Evolutionary conservation across 352 stramenopile genomes (phyloP), one percentile per base, ranked within the genome.

Genomic region (Globisporangium rhizosaccharum): DNA sequence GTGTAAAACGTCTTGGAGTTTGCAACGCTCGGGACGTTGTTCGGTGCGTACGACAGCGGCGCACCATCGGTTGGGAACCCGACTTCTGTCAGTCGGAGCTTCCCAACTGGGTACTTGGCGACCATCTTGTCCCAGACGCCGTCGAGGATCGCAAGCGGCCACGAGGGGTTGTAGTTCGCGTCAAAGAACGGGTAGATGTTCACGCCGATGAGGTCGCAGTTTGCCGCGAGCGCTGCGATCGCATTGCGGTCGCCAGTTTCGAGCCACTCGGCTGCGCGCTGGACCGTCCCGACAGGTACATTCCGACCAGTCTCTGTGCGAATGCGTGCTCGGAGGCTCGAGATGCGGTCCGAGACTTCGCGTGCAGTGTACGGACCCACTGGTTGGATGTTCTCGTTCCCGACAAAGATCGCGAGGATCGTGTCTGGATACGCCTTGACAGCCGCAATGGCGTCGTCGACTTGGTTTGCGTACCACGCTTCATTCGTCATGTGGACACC

Each of bases 111-210:
- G 56, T 85, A 94, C 18, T 72, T 23, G 14, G 46, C 61, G 20
- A 76, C 42, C 66, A 94, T 82, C 26, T 61, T 53, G 52, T 84
- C 71, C 84, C 82, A 92, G 15, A 77, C 59, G 8, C 60, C 71
- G 39, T 89, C 72, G 3, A 92, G 71, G 57, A 88, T 68, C 17
- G 68, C 68, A 1, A 80, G 36, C 28, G 79, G 77, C 18, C 76
- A 61, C 18, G 53, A 62, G 4, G 67, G 47, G 48, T 75, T 68
- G 71, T 90, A 92, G 41, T 66, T 77, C 11, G 33, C 56, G 42
- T 88, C 73, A 50, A 90, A 89, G 68, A 92, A 92, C 2, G 80
- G 81, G 51, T 90, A 90, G 53, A 89, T 86, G 57, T 90, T 92
- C 44, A 94, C 85, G 17, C 82, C 82, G 10, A 91, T 53, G 61